phyloP scores from a whole-genome alignment of 257 asterid species.

The Solanum peruvianum region DNA sequence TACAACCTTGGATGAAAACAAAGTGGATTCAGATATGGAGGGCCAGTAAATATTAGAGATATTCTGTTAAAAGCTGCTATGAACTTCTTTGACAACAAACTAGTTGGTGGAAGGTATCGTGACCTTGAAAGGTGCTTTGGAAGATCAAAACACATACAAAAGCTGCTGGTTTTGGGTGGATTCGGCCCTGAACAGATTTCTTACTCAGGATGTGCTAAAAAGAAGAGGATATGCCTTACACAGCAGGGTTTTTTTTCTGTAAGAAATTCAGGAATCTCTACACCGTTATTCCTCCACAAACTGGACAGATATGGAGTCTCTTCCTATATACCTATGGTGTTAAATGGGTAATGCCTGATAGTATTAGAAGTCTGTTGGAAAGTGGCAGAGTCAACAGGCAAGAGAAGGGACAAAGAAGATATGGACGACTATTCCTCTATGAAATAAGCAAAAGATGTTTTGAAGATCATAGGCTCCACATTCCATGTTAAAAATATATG shows the following conservation, averaged over 20 bases:
- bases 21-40: background rate
- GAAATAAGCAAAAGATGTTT: background rate
- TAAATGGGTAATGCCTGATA: background rate
- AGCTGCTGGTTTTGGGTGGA: background rate
- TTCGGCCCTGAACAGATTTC: background rate
- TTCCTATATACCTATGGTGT: background rate
- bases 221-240: background rate
- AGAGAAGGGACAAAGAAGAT: background rate
- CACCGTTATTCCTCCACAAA: background rate
- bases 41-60: background rate
- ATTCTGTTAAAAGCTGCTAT: background rate
- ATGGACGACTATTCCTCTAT: background rate
- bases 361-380: background rate
- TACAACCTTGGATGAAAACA: background rate
- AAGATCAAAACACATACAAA: background rate
- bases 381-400: background rate
- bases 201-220: background rate
- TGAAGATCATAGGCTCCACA: background rate
- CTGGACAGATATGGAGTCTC: background rate
- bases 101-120: background rate
- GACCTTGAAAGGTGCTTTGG: background rate
- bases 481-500: background rate
- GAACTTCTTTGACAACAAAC: background rate
- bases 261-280: background rate
- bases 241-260: background rate